phyloP scores from a whole-genome alignment of 768 basidiomycete genomes.

The Russula griseocarnosa region DNA sequence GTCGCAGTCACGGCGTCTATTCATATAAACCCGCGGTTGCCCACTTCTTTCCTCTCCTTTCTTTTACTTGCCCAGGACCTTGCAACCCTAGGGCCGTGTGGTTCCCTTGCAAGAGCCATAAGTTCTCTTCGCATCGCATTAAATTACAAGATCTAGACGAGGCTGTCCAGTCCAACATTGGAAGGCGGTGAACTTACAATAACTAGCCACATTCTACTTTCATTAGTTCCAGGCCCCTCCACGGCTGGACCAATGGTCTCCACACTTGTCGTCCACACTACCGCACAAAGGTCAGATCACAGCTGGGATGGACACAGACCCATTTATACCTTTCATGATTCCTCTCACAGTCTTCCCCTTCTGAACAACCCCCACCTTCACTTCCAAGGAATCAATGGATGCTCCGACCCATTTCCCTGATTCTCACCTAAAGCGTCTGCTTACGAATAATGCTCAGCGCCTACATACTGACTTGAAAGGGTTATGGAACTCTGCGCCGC shows the following conservation, averaged over 20 bases:
- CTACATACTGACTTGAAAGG: conserved; percentile 23
- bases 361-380: conserved; percentile 4
- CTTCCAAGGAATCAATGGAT: conserved; percentile 16
- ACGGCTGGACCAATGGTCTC: conserved; percentile 12
- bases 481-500: conserved; percentile 24
- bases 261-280: conserved; percentile 11
- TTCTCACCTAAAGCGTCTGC: conserved; percentile 10
- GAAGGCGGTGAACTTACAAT: neutral
- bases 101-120: conserved; percentile 2
- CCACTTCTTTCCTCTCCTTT: conserved; percentile 16
- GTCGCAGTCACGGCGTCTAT: conserved; percentile 20
- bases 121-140: conserved; percentile 6
- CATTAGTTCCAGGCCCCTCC: conserved; percentile 7
- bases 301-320: conserved; percentile 7
- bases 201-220: conserved; percentile 10
- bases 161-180: conserved; percentile 7
- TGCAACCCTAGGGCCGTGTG: conserved; percentile 8
- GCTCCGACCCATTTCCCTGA: conserved; percentile 13
- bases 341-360: neutral
- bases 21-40: conserved; percentile 16
- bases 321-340: conserved; percentile 11
- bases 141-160: conserved; percentile 10
- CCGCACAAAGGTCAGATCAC: conserved; percentile 4
- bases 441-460: conserved; percentile 18
- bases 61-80: conserved; percentile 8